Evolutionary conservation across 1,284 basidiomycete species (phyloP), one percentile per base, ranked within the genome.

Genomic region (Jaminaea rosea): DNA sequence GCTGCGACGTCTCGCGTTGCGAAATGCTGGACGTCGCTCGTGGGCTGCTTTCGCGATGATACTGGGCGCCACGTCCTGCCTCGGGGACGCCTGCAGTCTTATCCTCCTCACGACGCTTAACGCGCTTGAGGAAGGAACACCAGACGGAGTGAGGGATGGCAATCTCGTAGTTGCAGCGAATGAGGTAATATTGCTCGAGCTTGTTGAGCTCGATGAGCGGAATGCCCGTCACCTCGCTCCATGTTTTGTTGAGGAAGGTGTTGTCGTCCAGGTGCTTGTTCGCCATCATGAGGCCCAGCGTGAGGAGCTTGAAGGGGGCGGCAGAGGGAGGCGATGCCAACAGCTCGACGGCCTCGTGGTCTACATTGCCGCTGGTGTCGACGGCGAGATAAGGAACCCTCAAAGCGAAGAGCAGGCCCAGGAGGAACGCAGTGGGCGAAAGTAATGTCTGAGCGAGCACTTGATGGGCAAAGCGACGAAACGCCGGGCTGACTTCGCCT

Each of bases 251-350:
- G 48, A 69, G 57, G 55, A 73, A 73, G 2, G 71, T 73, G 56
- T 73, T 70, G 56, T 73, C 71, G 44, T 73, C 71, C n/a, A 73
- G 45, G 44, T 70, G 67, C 58, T 73, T 73, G 59, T 72, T 73
- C 47, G 69, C 65, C n/a, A 73, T 65, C 71, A 73, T 73, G 54
- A 66, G 59, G 46, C 71, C 67, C 15, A 58, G 45, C 1, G 67
- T 67, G 36, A 73, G 63, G 13, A 73, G 55, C 59, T 73, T 73
- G 61, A 73, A 73, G 0, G 69, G 60, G 27, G 61, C 66, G 1
- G 64, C 59, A 10, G 70, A 62, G 1, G 61, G 62, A 19, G 67
- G 69, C 42, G 66, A 62, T 3, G 69, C 65, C 47, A 73, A 70
- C 17, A 72, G 50, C 24, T 69, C 67, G 15, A 64, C 50, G 34